Percentiles rank a stretch among this genome's conserved stretches.
phyloP scores from a whole-genome alignment of 768 basidiomycete species.

The Xerocomellus intermedius region DNA sequence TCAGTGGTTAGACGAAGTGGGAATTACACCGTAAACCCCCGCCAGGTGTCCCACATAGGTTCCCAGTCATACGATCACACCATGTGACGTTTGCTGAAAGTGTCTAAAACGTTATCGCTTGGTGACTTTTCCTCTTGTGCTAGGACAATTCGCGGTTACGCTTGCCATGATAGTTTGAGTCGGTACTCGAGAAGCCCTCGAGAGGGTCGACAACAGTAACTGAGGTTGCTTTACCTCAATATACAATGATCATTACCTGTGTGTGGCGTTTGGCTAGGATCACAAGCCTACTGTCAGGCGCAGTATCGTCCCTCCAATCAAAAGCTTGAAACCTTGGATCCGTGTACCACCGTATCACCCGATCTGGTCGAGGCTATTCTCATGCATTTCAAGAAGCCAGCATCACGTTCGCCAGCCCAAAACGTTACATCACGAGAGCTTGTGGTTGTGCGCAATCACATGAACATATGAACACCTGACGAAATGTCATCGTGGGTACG shows the following conservation, averaged over 20 bases:
- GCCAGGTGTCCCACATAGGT: too few relatives aligned
- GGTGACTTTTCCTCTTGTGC: neutral
- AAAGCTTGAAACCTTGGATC: slow-evolving; percentile 8
- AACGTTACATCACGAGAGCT: slow-evolving; percentile 3
- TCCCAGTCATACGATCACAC: too few relatives aligned
- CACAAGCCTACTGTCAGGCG: neutral
- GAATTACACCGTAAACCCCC: too few relatives aligned
- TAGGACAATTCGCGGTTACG: too few relatives aligned
- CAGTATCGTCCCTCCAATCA: slow-evolving; percentile 2
- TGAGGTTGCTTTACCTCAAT: slow-evolving; percentile 2
- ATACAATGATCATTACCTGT: slow-evolving; percentile 11
- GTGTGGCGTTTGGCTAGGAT: slow-evolving; percentile 13
- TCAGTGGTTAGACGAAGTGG: too few relatives aligned
- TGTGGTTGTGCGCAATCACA: slow-evolving; percentile 7
- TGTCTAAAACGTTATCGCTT: neutral
- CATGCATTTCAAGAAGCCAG: slow-evolving; percentile 13
- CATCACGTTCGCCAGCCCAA: neutral
- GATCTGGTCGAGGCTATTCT: slow-evolving; percentile 17
- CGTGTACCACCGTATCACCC: slow-evolving; percentile 1
- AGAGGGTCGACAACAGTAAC: slow-evolving; percentile 5
- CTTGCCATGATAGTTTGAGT: too few relatives aligned
- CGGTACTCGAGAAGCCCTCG: too few relatives aligned
- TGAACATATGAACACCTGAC: slow-evolving; percentile 8
- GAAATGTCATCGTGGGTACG: slow-evolving; percentile 10
- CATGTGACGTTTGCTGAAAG: too few relatives aligned